phyloP scores from a whole-genome alignment of 2,329 filamentous ascomycete genomes.

The Paracoccidioides lutzii region DNA sequence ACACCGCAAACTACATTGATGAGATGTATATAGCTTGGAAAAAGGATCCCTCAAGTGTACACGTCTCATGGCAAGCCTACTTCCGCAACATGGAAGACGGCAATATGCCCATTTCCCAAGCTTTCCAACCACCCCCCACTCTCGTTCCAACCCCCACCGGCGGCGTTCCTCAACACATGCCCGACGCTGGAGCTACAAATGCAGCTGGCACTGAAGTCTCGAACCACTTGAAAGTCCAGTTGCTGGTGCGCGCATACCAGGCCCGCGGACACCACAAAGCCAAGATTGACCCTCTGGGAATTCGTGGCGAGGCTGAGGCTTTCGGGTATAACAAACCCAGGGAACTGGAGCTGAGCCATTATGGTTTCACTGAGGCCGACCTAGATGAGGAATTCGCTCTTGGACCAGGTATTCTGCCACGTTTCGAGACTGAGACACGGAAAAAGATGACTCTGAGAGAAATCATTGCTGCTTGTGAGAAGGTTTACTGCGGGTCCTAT shows the following conservation, averaged over 20 bases:
- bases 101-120: constrained; percentile 93
- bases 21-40: constrained; percentile 99
- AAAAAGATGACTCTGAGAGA: constrained; percentile 96
- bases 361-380: constrained; percentile 89
- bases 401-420: constrained; percentile 85
- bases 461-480: constrained; percentile 85
- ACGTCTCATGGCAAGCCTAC: constrained; percentile 98
- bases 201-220: constrained; percentile 69
- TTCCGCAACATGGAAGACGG: constrained; percentile 99
- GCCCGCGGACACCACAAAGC: constrained; percentile 97
- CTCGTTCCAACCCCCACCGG: constrained; percentile 72
- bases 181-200: constrained; percentile 52
- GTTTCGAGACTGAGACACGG: constrained; percentile 76
- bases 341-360: constrained; percentile 85
- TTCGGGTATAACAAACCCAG: constrained; percentile 81
- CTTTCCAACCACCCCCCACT: constrained; percentile 89
- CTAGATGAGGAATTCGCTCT: constrained; percentile 83
- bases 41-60: constrained; percentile 80
- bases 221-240: constrained; percentile 95
- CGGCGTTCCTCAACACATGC: constrained; percentile 60
- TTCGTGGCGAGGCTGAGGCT: constrained; percentile 70
- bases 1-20: constrained; percentile 97
- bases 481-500: constrained; percentile 93
- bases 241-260: constrained; percentile 94
- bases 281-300: constrained; percentile 89